Evolutionary conservation across 2,329 filamentous ascomycete genomes (phyloP), one percentile per base, ranked within the genome.

Genomic region (Hypoxylon sp.): DNA sequence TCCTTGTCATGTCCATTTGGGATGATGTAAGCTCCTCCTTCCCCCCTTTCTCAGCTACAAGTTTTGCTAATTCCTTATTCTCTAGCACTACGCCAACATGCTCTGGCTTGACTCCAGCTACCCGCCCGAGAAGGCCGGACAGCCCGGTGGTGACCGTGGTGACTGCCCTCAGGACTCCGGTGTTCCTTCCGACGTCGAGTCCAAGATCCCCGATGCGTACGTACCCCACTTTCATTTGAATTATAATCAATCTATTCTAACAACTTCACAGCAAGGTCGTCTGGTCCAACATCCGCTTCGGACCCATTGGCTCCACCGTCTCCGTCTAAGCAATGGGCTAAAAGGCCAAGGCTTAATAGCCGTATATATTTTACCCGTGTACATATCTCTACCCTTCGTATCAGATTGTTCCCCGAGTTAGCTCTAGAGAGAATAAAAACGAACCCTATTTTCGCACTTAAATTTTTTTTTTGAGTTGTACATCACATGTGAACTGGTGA

Each of bases 1-100:
- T 90, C 32, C 82, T 90, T 17, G 87, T 89, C 72, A 83, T 90
- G 83, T 84, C 81, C 34, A 80, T 88, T 71, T 88, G 86, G 86
- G 87, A 89, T 73, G 88, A 90, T 79, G 75, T 77, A 65, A 72
- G 73, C 72, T 46, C n/a, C n/a, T 45, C 17, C 36, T 2, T n/a
- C 23, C 43, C 43, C 34, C 43, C n/a, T 49, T 62, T 46, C 30
- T 21, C 1, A n/a, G n/a, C n/a, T 9, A 2, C 28, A 2, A 9
- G 3, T 21, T 25, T 67, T 25, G 30, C 68, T 73, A 43, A 74
- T 61, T 13, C 2, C 13, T 11, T 17, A 3, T 23, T 10, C n/a
- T 58, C 17, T 46, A 77, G 76, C 84, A 88, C 78, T 78, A 83
- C 41, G 79, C 85, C 74, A 82, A 86, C 79, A 89, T 89, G 86